Evolutionary conservation across 1,284 basidiomycete genomes (phyloP).

Genomic region (Cutaneotrichosporon dermatis): DNA sequence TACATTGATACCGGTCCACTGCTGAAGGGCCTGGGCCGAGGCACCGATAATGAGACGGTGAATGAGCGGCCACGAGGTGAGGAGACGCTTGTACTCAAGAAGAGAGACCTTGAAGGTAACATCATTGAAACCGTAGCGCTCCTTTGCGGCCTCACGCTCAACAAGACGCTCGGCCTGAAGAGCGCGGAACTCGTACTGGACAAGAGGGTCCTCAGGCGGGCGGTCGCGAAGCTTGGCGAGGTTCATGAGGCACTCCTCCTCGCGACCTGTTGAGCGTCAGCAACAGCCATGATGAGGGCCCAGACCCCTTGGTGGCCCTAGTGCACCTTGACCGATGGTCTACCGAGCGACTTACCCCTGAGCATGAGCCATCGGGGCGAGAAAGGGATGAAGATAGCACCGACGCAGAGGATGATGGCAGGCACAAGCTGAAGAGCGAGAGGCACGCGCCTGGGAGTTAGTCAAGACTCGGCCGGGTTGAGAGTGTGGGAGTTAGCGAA

Average conservation of each 20-base stretch:
- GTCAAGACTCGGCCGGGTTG: constrained; percentile 14
- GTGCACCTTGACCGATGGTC: no score
- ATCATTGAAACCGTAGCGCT: constrained; percentile 43
- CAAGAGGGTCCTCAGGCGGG: constrained; percentile 59
- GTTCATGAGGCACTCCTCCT: constrained; percentile 66
- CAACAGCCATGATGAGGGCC: not conserved
- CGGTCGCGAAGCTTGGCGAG: constrained; percentile 61
- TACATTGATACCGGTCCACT: constrained; percentile 45
- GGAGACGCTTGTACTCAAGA: constrained; percentile 43
- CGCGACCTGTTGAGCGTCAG: constrained; percentile 51
- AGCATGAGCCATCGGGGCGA: constrained; percentile 58
- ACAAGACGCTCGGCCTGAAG: constrained; percentile 73
- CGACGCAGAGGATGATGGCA: constrained; percentile 31
- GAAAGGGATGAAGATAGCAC: constrained; percentile 47
- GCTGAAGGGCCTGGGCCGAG: constrained; percentile 44
- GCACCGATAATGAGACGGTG: constrained; percentile 45
- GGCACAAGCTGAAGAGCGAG: constrained; percentile 68
- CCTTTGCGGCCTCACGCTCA: constrained; percentile 57
- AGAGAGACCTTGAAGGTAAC: constrained; percentile 35
- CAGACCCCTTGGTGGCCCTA: no score
- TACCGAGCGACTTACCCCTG: constrained; percentile 46
- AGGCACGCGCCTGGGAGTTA: constrained; percentile 55
- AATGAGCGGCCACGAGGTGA: constrained; percentile 41
- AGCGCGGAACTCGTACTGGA: constrained; percentile 76
- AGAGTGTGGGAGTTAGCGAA: no score